Percentiles rank a stretch among this genome's conserved stretches.
These are phyloP conservation scores for Aphanocladium album DNA, from an alignment of 2,329 filamentous ascomycete species.

Conservation along the genomic window DNA sequence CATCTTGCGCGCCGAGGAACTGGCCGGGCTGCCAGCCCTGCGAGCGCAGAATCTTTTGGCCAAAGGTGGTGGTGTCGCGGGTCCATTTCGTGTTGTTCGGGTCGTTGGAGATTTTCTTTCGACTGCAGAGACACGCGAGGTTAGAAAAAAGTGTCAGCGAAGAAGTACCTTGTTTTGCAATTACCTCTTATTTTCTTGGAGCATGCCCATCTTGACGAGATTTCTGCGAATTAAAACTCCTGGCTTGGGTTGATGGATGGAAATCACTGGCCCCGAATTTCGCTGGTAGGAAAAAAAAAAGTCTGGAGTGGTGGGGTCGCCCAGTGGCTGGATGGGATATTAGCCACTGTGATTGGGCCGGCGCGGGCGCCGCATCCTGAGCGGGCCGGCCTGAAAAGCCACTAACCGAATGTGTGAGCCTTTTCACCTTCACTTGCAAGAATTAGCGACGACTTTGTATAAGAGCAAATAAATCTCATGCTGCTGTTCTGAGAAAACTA, in stretches of 20 bases:
- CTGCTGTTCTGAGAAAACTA: background rate
- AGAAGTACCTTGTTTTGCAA: no score
- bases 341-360: slow-evolving; percentile 1
- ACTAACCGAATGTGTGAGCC: no score
- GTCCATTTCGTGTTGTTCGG: slow-evolving; percentile 96
- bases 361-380: no score
- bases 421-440: no score
- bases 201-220: slow-evolving; percentile 10
- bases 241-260: background rate
- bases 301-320: slow-evolving; percentile 14
- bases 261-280: background rate
- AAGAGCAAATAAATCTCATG: background rate
- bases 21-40: slow-evolving; percentile 90
- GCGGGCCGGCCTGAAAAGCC: no score
- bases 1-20: slow-evolving; percentile 72
- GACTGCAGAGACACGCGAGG: slow-evolving; percentile 19
- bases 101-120: slow-evolving; percentile 74
- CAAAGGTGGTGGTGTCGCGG: slow-evolving; percentile 74
- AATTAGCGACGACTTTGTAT: no score
- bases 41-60: slow-evolving; percentile 79
- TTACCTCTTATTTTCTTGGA: slow-evolving; percentile 12
- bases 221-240: background rate
- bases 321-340: background rate
- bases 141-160: background rate
- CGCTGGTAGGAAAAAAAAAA: slow-evolving; percentile 9